Base-by-base conservation (phyloP, 2,329 filamentous ascomycete genomes). In the Neoarthrinium moseri region DNA sequence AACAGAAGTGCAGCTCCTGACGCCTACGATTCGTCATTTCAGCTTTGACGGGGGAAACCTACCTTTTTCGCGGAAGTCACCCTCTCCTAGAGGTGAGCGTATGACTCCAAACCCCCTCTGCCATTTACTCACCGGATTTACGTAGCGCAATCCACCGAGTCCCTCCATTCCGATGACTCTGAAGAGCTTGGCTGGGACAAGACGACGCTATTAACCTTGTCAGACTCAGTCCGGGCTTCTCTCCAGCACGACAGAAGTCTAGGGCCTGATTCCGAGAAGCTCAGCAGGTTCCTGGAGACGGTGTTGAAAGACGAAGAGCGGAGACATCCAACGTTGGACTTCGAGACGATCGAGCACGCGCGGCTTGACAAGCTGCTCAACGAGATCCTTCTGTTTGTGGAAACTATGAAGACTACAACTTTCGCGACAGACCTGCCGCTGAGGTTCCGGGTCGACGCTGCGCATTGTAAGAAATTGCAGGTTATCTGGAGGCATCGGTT, bases 401-500 rank as follows among this genome's bases (percentile, higher is more conserved):
- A 75, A 15, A 63, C 71, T 8, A 52, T 67, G 20, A 60, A 64
- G 29, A 57, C 59, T 0, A 56, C 56, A 6, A 62, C 62, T 33
- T 54, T 57, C 7, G 57, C 58, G 11, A 45, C 45, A 2, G 59
- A 59, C 6, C 50, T 59, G 12, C 55, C 61, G 10, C 56, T 55
- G 4, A 57, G 61, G 43, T 64, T 67, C 46, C 58, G 61, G 15
- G 57, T 62, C 20, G 64, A 71, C 47, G 54, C 64, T 17, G 51
- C 59, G 6, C 56, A 67, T 27, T 72, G 67, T 11, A 65, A 69
- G 46, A 59, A 55, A 29, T 53, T 78, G 37, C 65, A 70, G 48
- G 61, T 63, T n/a, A 50, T 58, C 29, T 78, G 74, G 75, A 58
- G 66, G 37, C 53, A 58, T 6, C 64, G 74, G 4, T 77, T 76